phyloP scores from a whole-genome alignment of 1,284 basidiomycete genomes.

The Tremellales sp. region DNA sequence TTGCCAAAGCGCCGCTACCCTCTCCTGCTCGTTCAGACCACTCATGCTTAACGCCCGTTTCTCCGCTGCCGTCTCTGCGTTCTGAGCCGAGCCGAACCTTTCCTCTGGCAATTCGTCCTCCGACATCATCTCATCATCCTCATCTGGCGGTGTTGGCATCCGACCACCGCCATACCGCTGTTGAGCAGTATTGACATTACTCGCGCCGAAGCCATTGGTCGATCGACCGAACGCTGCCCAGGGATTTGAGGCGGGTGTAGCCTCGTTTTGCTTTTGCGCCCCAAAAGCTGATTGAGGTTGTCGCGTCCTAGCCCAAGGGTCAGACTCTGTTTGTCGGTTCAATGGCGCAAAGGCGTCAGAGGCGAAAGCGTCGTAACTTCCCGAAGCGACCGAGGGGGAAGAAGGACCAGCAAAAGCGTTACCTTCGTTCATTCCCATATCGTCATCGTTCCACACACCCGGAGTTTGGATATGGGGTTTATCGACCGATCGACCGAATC shows the following conservation, averaged over 20 bases:
- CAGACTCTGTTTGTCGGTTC: constrained; percentile 3
- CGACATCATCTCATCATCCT: constrained; percentile 10
- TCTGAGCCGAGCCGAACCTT: constrained; percentile 4
- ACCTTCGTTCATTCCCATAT: not conserved
- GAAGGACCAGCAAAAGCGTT: not conserved
- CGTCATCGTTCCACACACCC: too few relatives aligned
- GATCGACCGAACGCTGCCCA: not conserved
- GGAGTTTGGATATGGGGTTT: too few relatives aligned
- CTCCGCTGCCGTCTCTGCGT: not conserved
- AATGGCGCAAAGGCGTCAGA: constrained; percentile 15
- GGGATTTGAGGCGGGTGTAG: not conserved
- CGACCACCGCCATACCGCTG: not conserved
- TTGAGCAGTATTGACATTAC: constrained; percentile 1
- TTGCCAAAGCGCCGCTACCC: not conserved
- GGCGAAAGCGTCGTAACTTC: constrained; percentile 10
- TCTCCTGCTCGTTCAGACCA: not conserved
- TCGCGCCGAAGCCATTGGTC: not conserved
- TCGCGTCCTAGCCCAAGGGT: constrained; percentile 14
- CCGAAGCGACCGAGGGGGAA: constrained; percentile 2
- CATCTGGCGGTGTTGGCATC: constrained; percentile 1
- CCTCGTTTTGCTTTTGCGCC: not conserved
- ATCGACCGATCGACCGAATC: constrained; percentile 3
- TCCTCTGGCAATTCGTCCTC: constrained; percentile 11
- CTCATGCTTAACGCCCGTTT: constrained; percentile 3
- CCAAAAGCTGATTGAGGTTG: constrained; percentile 2